phyloP scores from a whole-genome alignment of 1,284 basidiomycete species.

The Cryptococcus sp. region DNA sequence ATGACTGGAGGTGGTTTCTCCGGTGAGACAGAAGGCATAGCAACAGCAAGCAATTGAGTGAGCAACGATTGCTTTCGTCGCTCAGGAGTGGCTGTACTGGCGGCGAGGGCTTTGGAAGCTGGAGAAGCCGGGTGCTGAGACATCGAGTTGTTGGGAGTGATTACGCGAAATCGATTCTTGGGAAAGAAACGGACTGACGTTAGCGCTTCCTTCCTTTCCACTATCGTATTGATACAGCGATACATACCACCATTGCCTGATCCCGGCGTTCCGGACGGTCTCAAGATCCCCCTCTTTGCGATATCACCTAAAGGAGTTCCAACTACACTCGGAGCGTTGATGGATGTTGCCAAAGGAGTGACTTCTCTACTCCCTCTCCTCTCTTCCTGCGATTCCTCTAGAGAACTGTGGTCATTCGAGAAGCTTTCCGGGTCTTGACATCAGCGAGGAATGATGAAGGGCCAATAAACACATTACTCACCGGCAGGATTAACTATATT shows the following conservation, averaged over 20 bases:
- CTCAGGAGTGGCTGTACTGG: constrained; percentile 6
- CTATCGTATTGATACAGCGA: not conserved
- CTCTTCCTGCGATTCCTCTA: constrained; percentile 4
- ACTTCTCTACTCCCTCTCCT: constrained; percentile 2
- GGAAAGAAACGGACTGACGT: constrained; percentile 40
- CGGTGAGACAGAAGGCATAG: constrained; percentile 27
- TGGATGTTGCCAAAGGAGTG: constrained; percentile 10
- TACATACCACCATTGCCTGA: constrained; percentile 39
- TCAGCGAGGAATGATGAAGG: too few species aligned
- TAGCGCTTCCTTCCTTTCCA: not conserved
- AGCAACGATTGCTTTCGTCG: constrained; percentile 21
- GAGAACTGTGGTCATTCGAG: constrained; percentile 14
- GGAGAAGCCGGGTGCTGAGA: not conserved
- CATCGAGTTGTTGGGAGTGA: constrained; percentile 32
- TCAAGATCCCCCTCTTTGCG: constrained; percentile 29
- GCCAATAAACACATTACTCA: constrained; percentile 3
- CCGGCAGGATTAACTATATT: constrained; percentile 36
- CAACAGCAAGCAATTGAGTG: constrained; percentile 31
- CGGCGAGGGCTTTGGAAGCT: constrained; percentile 13
- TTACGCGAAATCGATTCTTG: constrained; percentile 37
- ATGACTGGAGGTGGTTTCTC: constrained; percentile 5
- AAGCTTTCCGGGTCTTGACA: constrained; percentile 29
- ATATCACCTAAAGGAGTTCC: not conserved
- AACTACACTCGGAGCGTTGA: not conserved
- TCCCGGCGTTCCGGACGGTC: constrained; percentile 33